phyloP scores from a whole-genome alignment of 768 basidiomycete species.

The Leccinum obscurum region DNA sequence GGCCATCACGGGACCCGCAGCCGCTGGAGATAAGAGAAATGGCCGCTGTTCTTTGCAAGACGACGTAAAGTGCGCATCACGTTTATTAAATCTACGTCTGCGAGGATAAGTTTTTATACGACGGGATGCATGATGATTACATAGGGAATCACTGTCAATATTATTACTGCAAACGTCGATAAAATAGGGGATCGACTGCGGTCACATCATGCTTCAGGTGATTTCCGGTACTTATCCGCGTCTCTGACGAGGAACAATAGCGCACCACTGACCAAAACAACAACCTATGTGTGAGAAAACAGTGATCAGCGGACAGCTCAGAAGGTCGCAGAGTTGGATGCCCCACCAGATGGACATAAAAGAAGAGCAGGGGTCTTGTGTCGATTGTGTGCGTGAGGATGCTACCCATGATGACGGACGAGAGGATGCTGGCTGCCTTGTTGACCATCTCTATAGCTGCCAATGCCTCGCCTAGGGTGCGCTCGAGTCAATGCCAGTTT shows the following conservation, averaged over 20 bases:
- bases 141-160: neutral
- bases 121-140: neutral
- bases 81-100: neutral
- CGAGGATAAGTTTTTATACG: neutral
- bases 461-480: conserved; percentile 26
- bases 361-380: conserved; percentile 22
- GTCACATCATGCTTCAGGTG: conserved; percentile 6
- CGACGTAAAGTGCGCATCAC: neutral
- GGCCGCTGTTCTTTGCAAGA: neutral
- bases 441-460: conserved; percentile 31
- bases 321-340: neutral
- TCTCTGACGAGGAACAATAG: conserved; percentile 28
- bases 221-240: conserved; percentile 16
- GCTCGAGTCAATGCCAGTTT: neutral
- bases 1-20: neutral
- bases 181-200: neutral
- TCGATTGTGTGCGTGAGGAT: conserved; percentile 27
- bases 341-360: conserved; percentile 27
- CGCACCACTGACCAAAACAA: conserved; percentile 17
- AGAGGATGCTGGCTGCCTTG: conserved; percentile 21
- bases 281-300: conserved; percentile 8
- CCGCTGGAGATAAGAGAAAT: neutral
- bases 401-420: conserved; percentile 33
- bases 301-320: neutral
- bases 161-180: neutral